phyloP scores from a whole-genome alignment of 2,329 filamentous ascomycete species.

The Talaromyces atroroseus region DNA sequence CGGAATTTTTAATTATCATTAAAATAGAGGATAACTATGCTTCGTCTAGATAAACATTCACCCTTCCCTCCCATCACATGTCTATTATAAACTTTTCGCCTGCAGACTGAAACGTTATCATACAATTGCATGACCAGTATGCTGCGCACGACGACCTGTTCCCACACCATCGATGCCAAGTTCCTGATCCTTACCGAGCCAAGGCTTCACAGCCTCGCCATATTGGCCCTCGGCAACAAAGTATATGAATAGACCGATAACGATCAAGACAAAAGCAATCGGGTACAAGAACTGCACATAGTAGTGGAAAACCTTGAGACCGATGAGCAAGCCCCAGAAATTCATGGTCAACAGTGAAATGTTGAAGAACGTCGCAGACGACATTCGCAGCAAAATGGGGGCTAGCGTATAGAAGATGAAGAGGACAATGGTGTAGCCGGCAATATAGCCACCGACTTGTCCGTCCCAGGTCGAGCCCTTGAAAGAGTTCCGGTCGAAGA shows the following conservation, averaged over 20 bases:
- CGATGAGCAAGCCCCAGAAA: conserved; percentile 95
- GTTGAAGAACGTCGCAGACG: conserved; percentile 90
- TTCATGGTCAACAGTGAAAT: conserved; percentile 89
- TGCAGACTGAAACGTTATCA: background rate
- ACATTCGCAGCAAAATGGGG: conserved; percentile 82
- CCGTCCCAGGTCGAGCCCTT: conserved; percentile 58
- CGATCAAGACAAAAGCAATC: conserved; percentile 88
- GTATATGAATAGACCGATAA: conserved; percentile 78
- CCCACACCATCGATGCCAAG: conserved; percentile 65
- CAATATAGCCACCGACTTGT: conserved; percentile 70
- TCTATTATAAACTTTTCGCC: background rate
- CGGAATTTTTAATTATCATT: conserved; percentile 3
- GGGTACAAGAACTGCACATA: conserved; percentile 86
- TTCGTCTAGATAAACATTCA: background rate
- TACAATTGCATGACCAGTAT: conserved; percentile 12
- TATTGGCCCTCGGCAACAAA: conserved; percentile 76
- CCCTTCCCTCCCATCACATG: background rate
- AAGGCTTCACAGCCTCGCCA: conserved; percentile 89
- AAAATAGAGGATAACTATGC: background rate
- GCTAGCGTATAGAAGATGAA: conserved; percentile 81
- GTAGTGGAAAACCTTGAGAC: conserved; percentile 76
- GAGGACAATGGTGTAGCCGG: conserved; percentile 80
- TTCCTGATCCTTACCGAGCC: conserved; percentile 84
- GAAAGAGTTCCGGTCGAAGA: conserved; percentile 81
- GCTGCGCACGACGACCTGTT: conserved; percentile 10